phyloP scores from a whole-genome alignment of 306 rosid genomes.

The Lotus japonicus region DNA sequence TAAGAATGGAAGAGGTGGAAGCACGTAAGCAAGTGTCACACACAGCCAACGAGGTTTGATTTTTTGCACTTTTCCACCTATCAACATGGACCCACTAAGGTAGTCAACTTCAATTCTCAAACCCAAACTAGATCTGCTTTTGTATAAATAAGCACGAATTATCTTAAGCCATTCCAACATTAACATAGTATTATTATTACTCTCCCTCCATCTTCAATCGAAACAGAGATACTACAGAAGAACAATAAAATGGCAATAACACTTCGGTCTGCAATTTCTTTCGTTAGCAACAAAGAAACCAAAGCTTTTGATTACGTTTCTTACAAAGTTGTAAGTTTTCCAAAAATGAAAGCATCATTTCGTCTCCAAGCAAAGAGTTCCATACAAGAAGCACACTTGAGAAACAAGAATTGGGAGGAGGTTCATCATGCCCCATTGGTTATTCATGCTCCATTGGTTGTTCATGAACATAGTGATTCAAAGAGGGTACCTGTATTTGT shows the following conservation, averaged over 20 bases:
- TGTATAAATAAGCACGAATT: slow-evolving; percentile 22
- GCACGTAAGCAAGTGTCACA: slow-evolving; percentile 26
- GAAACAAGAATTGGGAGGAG: slow-evolving; percentile 37
- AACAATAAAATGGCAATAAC: slow-evolving; percentile 79
- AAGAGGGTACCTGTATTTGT: slow-evolving; percentile 65
- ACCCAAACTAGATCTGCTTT: background rate
- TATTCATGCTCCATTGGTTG: slow-evolving; percentile 16
- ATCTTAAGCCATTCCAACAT: slow-evolving; percentile 9
- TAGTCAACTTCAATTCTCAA: slow-evolving; percentile 25
- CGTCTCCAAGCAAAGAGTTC: slow-evolving; percentile 38
- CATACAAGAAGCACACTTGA: slow-evolving; percentile 25
- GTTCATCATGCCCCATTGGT: slow-evolving; percentile 41
- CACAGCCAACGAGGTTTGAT: slow-evolving; percentile 30
- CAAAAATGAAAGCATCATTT: slow-evolving; percentile 30
- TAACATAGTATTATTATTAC: no score
- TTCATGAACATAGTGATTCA: background rate
- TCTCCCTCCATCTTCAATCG: no score
- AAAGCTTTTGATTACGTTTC: slow-evolving; percentile 22
- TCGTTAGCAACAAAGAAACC: slow-evolving; percentile 45
- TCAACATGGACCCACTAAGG: slow-evolving; percentile 39
- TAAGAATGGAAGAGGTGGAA: slow-evolving; percentile 30
- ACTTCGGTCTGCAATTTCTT: slow-evolving; percentile 53
- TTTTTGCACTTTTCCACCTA: slow-evolving; percentile 40
- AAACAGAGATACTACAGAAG: no score
- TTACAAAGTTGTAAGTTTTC: slow-evolving; percentile 23